Percentiles rank a stretch among this genome's conserved stretches.
Evolutionary conservation across 176 grass and related monocot genomes (phyloP).

Genomic region (Otatea glauca): DNA sequence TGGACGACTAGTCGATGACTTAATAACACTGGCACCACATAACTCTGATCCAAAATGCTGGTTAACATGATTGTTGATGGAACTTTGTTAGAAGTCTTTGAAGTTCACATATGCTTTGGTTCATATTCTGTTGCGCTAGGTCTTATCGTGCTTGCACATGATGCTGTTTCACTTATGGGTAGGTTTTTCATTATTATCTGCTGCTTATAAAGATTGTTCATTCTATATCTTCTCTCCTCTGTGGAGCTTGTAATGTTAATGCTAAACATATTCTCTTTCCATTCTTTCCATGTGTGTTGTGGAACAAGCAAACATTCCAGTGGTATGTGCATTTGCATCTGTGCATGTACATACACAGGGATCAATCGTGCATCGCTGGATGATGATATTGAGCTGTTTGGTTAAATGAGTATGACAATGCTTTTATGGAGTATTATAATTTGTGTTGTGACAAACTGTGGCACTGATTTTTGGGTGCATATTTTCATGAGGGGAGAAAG

Average conservation of each 20-base stretch:
- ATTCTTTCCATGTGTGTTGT: neutral
- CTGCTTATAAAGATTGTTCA: constrained; percentile 23
- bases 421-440: neutral
- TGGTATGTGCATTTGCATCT: neutral
- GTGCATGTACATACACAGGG: neutral
- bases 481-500: constrained; percentile 22
- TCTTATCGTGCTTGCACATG: constrained; percentile 24
- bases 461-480: constrained; percentile 4
- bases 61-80: neutral
- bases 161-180: constrained; percentile 16
- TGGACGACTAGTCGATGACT: no score
- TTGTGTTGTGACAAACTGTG: constrained; percentile 6
- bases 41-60: constrained; percentile 6
- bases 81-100: constrained; percentile 8
- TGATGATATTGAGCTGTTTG: neutral
- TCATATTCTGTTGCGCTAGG: constrained; percentile 14
- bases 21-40: neutral
- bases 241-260: constrained; percentile 21
- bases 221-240: neutral
- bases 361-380: neutral
- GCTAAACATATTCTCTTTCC: constrained; percentile 26
- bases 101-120: constrained; percentile 12
- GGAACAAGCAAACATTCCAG: constrained; percentile 17
- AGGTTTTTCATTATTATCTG: constrained; percentile 8
- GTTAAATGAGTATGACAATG: neutral